Conservation (phyloP, 352 stramenopile genomes). For the Thalassiosira ordinaria region DNA sequence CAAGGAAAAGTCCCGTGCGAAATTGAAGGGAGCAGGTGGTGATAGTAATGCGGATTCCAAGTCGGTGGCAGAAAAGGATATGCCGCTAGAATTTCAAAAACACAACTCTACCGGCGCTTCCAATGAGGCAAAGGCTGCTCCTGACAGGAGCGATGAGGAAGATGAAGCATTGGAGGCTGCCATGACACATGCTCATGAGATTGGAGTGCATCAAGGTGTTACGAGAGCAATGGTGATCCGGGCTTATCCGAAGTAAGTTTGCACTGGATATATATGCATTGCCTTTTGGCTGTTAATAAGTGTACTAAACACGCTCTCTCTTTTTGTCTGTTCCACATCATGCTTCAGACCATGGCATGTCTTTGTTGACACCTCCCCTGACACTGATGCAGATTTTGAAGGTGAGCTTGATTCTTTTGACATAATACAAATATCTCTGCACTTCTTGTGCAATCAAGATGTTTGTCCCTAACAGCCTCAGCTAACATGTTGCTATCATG, state of each 20-base stretch:
- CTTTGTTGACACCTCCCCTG: slow-evolving; percentile 84
- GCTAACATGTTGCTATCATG: too few species aligned
- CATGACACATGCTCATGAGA: slow-evolving; percentile 80
- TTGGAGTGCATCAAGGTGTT: slow-evolving; percentile 76
- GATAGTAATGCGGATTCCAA: slow-evolving; percentile 5
- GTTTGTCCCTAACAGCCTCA: too few species aligned
- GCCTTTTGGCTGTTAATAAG: too few species aligned
- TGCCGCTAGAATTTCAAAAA: background rate
- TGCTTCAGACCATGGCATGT: slow-evolving; percentile 80
- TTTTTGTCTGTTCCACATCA: slow-evolving; percentile 13
- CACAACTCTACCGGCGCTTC: background rate
- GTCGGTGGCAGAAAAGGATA: slow-evolving; percentile 2
- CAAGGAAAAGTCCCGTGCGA: slow-evolving; percentile 22
- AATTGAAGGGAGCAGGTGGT: slow-evolving; percentile 1
- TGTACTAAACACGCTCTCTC: too few species aligned
- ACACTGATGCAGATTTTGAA: slow-evolving; percentile 85
- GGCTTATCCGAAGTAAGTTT: slow-evolving; percentile 80
- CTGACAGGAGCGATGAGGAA: slow-evolving; percentile 52
- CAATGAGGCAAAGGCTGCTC: slow-evolving; percentile 5
- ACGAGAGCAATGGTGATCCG: slow-evolving; percentile 85
- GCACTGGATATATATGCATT: too few species aligned
- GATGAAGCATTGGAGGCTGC: slow-evolving; percentile 78
- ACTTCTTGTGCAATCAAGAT: too few species aligned
- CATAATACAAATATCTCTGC: too few species aligned
- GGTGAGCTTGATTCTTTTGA: too few species aligned